A percentile compares a stretch with the other conserved stretches of the same genome.
These are phyloP conservation scores for Colletotrichum sp. DNA, from an alignment of 2,329 filamentous ascomycete genomes.

Conservation along the genomic window DNA sequence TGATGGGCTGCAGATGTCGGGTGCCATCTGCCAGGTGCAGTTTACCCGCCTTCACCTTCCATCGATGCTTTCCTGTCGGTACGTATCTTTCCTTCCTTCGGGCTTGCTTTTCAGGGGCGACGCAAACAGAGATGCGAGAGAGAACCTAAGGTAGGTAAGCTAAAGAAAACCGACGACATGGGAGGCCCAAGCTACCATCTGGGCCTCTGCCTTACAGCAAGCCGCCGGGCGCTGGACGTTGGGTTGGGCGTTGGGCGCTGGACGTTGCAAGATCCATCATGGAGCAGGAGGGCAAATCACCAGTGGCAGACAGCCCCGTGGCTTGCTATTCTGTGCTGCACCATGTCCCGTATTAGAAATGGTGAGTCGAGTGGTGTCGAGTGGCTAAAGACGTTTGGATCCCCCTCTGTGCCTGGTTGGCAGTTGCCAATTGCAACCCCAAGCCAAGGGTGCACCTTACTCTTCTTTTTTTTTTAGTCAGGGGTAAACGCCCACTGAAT, in stretches of 20 bases:
- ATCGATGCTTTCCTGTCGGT: background rate
- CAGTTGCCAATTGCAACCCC: background rate
- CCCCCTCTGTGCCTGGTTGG: background rate
- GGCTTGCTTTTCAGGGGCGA: background rate
- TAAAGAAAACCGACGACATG: too few species aligned
- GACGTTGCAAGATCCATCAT: background rate
- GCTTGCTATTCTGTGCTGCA: background rate
- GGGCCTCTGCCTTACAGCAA: background rate
- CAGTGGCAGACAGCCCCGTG: background rate
- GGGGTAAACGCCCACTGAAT: background rate
- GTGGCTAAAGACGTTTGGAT: background rate
- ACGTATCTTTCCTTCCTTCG: background rate
- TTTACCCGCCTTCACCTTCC: background rate
- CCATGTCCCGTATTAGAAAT: background rate
- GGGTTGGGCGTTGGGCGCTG: background rate
- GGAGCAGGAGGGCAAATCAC: background rate
- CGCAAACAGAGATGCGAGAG: background rate
- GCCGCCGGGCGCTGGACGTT: background rate
- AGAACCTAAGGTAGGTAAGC: background rate
- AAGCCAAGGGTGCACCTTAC: background rate
- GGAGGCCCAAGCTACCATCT: background rate
- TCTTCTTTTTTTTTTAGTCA: background rate
- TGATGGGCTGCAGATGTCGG: background rate
- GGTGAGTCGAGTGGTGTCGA: background rate
- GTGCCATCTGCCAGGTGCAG: background rate